phyloP scores from a whole-genome alignment of 2,329 filamentous ascomycete species.

The Diaporthe caulivora region DNA sequence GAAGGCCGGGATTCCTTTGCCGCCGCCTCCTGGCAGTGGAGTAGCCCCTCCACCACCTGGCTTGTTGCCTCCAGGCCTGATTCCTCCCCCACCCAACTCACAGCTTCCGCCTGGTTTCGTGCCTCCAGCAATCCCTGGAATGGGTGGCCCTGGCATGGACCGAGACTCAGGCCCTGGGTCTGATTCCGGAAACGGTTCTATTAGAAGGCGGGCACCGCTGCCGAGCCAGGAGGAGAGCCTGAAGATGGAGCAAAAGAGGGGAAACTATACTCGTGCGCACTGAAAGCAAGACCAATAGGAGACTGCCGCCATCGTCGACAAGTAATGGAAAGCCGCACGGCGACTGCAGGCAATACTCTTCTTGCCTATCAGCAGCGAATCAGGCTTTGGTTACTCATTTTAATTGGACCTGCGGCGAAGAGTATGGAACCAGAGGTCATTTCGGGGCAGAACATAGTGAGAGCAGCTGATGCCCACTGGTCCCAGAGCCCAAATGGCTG shows the following conservation, averaged over 20 bases:
- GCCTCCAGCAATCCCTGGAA: constrained; percentile 51
- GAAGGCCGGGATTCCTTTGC: constrained; percentile 72
- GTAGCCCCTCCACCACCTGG: constrained; percentile 57
- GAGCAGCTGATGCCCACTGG: background rate
- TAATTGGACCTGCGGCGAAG: background rate
- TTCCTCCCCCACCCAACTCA: constrained; percentile 59
- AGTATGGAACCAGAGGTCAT: background rate
- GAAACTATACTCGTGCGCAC: constrained; percentile 68
- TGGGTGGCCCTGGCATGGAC: constrained; percentile 42
- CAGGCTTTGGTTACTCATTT: background rate
- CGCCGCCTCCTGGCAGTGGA: constrained; percentile 56
- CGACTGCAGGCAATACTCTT: background rate
- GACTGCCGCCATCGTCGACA: background rate
- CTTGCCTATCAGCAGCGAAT: background rate
- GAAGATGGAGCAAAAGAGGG: constrained; percentile 78
- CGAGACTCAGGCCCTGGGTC: background rate
- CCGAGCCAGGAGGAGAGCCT: constrained; percentile 89
- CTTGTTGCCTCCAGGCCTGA: constrained; percentile 60
- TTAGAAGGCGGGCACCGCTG: constrained; percentile 75
- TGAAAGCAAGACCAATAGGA: constrained; percentile 46
- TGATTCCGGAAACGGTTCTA: constrained; percentile 52
- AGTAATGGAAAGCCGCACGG: background rate
- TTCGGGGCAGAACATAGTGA: background rate
- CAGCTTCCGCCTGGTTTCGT: constrained; percentile 51
- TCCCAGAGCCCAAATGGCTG: background rate